Conservation (phyloP, 768 basidiomycete genomes). For the Mrakia hoshinonis region DNA sequence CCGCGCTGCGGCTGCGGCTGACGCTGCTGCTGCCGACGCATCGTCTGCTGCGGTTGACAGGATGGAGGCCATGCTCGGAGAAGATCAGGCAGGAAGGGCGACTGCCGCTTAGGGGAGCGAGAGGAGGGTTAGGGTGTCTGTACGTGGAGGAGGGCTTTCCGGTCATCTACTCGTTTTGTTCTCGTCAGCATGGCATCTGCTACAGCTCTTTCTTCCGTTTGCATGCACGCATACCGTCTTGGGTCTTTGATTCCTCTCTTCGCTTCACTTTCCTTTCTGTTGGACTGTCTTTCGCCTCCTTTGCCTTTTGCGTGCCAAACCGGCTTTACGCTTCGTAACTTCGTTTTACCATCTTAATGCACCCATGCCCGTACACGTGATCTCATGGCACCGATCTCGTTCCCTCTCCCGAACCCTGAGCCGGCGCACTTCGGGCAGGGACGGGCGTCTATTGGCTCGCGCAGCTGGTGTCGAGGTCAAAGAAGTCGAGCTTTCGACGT, state of each 20-base stretch:
- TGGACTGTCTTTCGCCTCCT: background rate
- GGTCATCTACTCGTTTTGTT: background rate
- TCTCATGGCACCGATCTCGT: no score
- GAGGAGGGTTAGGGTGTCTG: background rate
- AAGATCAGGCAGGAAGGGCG: background rate
- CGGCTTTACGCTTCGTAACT: background rate
- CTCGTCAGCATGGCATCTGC: background rate
- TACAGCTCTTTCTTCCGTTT: background rate
- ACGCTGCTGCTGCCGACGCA: background rate
- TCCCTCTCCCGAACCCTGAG: no score
- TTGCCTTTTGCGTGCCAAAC: background rate
- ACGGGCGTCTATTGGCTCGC: no score
- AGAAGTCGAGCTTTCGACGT: no score
- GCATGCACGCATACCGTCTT: background rate
- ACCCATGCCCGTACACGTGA: no score
- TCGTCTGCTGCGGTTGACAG: background rate
- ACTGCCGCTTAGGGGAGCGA: background rate
- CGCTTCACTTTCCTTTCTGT: no score
- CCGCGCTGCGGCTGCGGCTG: constrained; percentile 21
- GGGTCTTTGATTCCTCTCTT: background rate
- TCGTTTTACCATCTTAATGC: background rate
- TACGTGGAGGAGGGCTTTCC: background rate
- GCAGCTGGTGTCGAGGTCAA: no score
- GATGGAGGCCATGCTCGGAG: constrained; percentile 27
- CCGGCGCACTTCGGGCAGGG: no score